Base-by-base conservation (phyloP, 2,329 filamentous ascomycete species). In the Claviceps sorghi region DNA sequence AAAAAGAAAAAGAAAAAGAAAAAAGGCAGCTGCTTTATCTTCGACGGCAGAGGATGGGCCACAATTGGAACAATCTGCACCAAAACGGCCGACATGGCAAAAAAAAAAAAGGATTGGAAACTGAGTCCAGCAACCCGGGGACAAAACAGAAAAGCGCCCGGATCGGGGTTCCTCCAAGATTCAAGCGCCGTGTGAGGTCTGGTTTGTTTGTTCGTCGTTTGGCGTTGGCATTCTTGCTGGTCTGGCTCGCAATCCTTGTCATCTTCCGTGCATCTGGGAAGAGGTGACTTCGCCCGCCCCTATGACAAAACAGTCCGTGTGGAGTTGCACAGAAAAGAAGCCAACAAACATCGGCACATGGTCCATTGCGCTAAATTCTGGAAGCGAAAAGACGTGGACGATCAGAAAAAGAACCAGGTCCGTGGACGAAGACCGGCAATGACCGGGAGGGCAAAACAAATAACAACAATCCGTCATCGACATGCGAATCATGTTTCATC, bases 401-500 rank as follows among this genome's bases (percentile, higher is more conserved):
- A 22, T 32, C 17, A 38, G 32, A 34, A 34, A 34, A 11, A 34
- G 2, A 34, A 34, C 11, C 32, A 34, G 32, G 32, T 34, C 32
- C n/a, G 11, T 10, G 40, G n/a, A 42, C 9, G 40, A 42, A 8
- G 40, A 19, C n/a, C 32, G 32, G 32, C 32, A 9, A 34, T 34
- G 32, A 10, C n/a, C 8, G n/a, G n/a, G 10, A 42, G n/a, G n/a
- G 40, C 40, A 42, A 19, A 41, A 41, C 38, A n/a, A 41, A 26
- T 26, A 26, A 26, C 3, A 26, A 26, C 26, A 26, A 26, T 26
- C 26, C 26, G 26, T 26, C 19, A 22, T 15, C 32, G 34, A 38
- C 32, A 48, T 48, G 46, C 46, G 22, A 30, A 49, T 29, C 41
- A 45, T 43, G 40, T 44, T 50, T 45, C 41, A 45, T 36, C 49